A percentile compares a stretch with the other conserved stretches of the same genome.
phyloP scores from a whole-genome alignment of 345 rosid species.

The Chamaenerion angustifolium region DNA sequence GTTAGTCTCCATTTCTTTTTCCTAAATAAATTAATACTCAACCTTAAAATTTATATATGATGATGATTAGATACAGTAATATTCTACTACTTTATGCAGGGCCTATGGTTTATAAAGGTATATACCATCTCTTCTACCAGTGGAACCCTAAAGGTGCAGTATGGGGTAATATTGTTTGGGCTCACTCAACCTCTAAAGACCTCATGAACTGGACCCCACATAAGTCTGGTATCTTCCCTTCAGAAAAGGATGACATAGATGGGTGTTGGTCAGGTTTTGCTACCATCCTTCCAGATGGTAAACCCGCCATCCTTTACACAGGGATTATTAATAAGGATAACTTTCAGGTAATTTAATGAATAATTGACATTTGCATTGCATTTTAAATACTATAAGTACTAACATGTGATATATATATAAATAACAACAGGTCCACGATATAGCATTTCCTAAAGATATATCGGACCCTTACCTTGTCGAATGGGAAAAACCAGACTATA shows the following conservation, averaged over 20 bases:
- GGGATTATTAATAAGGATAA: conserved; percentile 17
- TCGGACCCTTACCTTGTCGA: conserved; percentile 35
- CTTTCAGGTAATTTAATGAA: too few species aligned
- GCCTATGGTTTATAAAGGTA: conserved; percentile 39
- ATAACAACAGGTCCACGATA: conserved; percentile 30
- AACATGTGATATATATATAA: too few species aligned
- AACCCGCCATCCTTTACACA: conserved; percentile 39
- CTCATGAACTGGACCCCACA: conserved; percentile 39
- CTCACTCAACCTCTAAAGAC: conserved; percentile 44
- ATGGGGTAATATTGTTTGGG: conserved; percentile 58
- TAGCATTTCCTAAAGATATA: conserved; percentile 26
- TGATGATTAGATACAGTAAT: not conserved
- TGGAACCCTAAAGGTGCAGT: conserved; percentile 39
- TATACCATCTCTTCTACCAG: conserved; percentile 51
- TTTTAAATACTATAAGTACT: too few species aligned
- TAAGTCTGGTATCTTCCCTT: conserved; percentile 23
- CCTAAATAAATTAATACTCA: too few species aligned
- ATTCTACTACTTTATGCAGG: conserved; percentile 11
- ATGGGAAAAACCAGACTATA: conserved; percentile 29
- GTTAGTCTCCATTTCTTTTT: conserved; percentile 8
- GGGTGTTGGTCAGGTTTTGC: conserved; percentile 55
- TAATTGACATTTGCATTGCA: too few species aligned
- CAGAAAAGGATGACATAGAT: conserved; percentile 22
- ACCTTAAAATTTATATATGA: not conserved
- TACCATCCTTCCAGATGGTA: conserved; percentile 22